phyloP scores from a whole-genome alignment of 768 basidiomycete species.

The Boletus sp. region DNA sequence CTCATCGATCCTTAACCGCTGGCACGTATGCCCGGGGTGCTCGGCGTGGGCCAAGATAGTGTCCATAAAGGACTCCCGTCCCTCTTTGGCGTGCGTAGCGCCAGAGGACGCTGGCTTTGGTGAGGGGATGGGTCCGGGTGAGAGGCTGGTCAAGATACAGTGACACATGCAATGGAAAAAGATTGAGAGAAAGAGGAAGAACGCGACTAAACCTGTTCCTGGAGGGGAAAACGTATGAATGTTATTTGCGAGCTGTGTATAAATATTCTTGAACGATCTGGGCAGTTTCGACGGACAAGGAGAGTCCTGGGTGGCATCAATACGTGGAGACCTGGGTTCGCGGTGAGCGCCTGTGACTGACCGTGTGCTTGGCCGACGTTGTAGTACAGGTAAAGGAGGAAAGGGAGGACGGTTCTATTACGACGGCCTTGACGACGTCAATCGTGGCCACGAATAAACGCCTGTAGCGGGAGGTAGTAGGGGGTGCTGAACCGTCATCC shows the following conservation, averaged over 20 bases:
- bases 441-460: constrained; percentile 79
- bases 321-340: neutral
- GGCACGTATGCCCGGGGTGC: constrained; percentile 36
- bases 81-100: constrained; percentile 76
- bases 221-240: constrained; percentile 62
- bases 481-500: no score
- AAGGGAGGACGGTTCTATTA: constrained; percentile 34
- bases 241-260: constrained; percentile 68
- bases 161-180: no score
- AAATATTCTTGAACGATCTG: constrained; percentile 64
- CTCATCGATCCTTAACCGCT: constrained; percentile 54
- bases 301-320: constrained; percentile 24
- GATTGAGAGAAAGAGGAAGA: no score
- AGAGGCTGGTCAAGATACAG: no score
- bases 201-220: constrained; percentile 51
- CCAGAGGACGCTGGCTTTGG: constrained; percentile 75
- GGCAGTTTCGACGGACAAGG: constrained; percentile 56
- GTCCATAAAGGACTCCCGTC: constrained; percentile 79
- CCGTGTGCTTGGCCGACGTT: constrained; percentile 69
- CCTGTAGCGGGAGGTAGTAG: constrained; percentile 36
- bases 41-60: constrained; percentile 43
- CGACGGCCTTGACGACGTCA: constrained; percentile 69
- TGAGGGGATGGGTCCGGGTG: no score
- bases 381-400: constrained; percentile 58
- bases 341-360: constrained; percentile 17